Conservation (phyloP, 352 stramenopile genomes). For the Globisporangium splendens region DNA sequence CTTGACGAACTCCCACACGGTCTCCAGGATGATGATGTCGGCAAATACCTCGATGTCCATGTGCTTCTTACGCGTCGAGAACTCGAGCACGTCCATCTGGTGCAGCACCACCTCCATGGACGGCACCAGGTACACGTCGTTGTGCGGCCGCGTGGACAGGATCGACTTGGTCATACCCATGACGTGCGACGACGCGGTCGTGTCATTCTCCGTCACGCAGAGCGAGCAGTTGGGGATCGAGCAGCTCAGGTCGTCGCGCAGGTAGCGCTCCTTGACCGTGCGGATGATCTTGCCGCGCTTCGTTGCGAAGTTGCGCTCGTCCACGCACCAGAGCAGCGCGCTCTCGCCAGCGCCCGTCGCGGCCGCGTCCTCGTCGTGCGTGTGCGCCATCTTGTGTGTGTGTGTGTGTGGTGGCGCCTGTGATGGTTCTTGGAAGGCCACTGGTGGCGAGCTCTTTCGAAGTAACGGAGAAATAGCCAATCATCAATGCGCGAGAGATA, state of each 20-base stretch:
- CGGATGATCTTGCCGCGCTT: conserved; percentile 77
- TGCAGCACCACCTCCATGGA: conserved; percentile 89
- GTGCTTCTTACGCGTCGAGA: conserved; percentile 61
- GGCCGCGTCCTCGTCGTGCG: background rate
- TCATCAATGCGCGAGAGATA: too few relatives aligned
- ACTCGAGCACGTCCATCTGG: conserved; percentile 90
- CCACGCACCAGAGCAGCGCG: conserved; percentile 64
- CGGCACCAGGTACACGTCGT: conserved; percentile 73
- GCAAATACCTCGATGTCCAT: conserved; percentile 47
- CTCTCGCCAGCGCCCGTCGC: conserved; percentile 3
- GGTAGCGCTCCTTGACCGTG: conserved; percentile 83
- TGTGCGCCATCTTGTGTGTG: background rate
- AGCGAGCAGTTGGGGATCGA: conserved; percentile 53
- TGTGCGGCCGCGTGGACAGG: conserved; percentile 43
- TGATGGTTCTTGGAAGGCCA: background rate
- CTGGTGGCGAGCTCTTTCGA: conserved; percentile 1
- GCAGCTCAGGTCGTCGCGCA: conserved; percentile 87
- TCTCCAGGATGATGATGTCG: conserved; percentile 90
- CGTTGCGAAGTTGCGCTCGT: conserved; percentile 77
- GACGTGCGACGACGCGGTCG: conserved; percentile 46
- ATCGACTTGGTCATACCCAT: conserved; percentile 57
- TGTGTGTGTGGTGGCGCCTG: background rate
- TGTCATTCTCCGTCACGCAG: conserved; percentile 59
- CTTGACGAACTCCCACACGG: conserved; percentile 88
- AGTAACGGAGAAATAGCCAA: background rate